Conservation (phyloP, 2,329 filamentous ascomycete genomes). For the Lecanicillium sp. region DNA sequence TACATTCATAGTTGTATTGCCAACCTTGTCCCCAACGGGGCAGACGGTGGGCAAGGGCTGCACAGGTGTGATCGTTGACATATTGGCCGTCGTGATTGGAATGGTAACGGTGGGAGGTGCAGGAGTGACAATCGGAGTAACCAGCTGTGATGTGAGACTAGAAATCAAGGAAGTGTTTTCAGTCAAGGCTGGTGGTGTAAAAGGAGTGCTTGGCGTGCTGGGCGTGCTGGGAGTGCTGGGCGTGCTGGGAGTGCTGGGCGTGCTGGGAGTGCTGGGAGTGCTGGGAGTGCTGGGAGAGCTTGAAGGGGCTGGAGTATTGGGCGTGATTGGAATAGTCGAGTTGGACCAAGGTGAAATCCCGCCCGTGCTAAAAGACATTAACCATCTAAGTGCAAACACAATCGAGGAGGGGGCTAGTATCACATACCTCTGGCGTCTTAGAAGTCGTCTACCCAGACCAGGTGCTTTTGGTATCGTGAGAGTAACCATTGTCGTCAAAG, state of each 20-base stretch:
- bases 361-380: constrained; percentile 19
- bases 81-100: background rate
- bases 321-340: no score
- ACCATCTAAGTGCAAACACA: background rate
- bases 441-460: constrained; percentile 18
- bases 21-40: constrained; percentile 26
- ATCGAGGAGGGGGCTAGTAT: background rate
- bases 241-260: no score
- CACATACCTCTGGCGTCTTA: constrained; percentile 27
- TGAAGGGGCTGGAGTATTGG: no score
- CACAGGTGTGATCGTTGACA: background rate
- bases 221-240: no score
- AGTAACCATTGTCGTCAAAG: constrained; percentile 33
- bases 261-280: no score
- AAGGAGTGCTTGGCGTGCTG: no score
- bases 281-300: no score
- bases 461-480: constrained; percentile 21
- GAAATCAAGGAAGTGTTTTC: constrained; percentile 19
- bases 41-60: constrained; percentile 18
- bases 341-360: constrained; percentile 24
- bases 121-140: constrained; percentile 1
- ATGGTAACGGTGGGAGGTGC: background rate
- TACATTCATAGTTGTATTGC: constrained; percentile 34
- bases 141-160: constrained; percentile 25
- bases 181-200: constrained; percentile 14